Percentiles rank a stretch among this genome's conserved stretches.
phyloP scores from a whole-genome alignment of 108 stramenopile genomes.

The Skeletonema potamos region DNA sequence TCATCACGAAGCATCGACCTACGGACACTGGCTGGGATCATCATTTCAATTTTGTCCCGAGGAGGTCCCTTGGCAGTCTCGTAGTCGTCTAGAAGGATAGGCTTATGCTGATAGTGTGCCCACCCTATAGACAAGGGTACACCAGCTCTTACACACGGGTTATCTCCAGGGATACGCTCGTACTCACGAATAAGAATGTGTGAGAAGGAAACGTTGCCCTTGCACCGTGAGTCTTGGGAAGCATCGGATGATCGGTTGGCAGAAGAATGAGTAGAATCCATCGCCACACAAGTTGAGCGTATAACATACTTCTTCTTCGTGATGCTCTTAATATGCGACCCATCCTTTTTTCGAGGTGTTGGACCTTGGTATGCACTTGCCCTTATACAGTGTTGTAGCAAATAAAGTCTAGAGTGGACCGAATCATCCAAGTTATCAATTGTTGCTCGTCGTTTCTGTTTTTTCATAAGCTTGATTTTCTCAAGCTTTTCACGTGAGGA shows the following conservation, averaged over 20 bases:
- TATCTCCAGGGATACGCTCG: constrained; percentile 48
- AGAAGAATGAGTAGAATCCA: not conserved
- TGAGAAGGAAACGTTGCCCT: constrained; percentile 14
- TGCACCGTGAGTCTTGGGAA: not conserved
- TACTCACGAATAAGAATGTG: constrained; percentile 39
- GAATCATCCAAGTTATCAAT: constrained; percentile 28
- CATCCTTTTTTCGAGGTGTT: constrained; percentile 13
- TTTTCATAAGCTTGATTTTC: constrained; percentile 22
- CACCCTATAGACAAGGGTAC: constrained; percentile 49
- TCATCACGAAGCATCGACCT: constrained; percentile 34
- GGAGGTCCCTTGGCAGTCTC: constrained; percentile 38
- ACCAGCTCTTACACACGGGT: constrained; percentile 42
- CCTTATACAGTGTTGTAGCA: not conserved
- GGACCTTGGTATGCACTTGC: constrained; percentile 37
- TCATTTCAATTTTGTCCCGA: constrained; percentile 45
- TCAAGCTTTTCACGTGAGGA: constrained; percentile 17
- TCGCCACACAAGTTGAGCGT: not conserved
- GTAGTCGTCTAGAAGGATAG: constrained; percentile 30
- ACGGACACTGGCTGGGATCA: constrained; percentile 33
- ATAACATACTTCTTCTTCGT: constrained; percentile 13
- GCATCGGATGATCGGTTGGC: not conserved
- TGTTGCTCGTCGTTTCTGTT: not conserved
- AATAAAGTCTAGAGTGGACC: constrained; percentile 1
- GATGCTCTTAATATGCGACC: constrained; percentile 5
- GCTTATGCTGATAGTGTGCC: constrained; percentile 24